A percentile compares a stretch with the other conserved stretches of the same genome.
Evolutionary conservation across 495 filamentous ascomycete genomes (phyloP).

Genomic region (Aspergillus ellipticus): DNA sequence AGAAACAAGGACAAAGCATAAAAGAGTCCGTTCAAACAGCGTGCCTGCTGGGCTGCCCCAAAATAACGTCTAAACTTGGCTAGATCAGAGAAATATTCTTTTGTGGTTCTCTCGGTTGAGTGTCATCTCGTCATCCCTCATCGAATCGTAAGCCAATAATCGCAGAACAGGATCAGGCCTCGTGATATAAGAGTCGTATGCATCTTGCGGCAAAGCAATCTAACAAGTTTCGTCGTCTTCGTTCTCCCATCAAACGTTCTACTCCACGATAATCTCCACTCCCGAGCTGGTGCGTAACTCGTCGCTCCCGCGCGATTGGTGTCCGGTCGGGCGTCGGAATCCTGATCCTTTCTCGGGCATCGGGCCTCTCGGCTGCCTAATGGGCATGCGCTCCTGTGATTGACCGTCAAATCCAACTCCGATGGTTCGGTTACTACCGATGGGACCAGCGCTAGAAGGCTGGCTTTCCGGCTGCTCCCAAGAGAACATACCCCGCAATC

Average conservation of each 20-base stretch:
- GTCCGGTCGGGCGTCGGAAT: constrained; percentile 77
- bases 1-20: constrained; percentile 27
- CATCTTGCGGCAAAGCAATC: constrained; percentile 46
- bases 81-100: constrained; percentile 47
- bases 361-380: constrained; percentile 81
- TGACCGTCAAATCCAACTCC: constrained; percentile 62
- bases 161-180: constrained; percentile 42
- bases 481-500: constrained; percentile 62
- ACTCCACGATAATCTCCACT: constrained; percentile 57
- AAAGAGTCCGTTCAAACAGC: constrained; percentile 32
- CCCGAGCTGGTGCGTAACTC: constrained; percentile 58
- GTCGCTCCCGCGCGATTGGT: constrained; percentile 77
- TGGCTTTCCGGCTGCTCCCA: constrained; percentile 57
- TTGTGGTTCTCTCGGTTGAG: constrained; percentile 33
- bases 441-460: constrained; percentile 62
- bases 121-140: constrained; percentile 57
- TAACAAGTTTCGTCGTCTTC: constrained; percentile 33
- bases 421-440: constrained; percentile 79
- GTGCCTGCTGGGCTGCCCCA: constrained; percentile 47
- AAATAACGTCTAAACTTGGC: constrained; percentile 49
- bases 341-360: constrained; percentile 71
- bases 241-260: constrained; percentile 28
- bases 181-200: constrained; percentile 48
- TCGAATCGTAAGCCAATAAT: constrained; percentile 52
- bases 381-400: constrained; percentile 64